Base-by-base conservation (phyloP, 2,329 filamentous ascomycete species). In the Pestalotiopsis sp. region DNA sequence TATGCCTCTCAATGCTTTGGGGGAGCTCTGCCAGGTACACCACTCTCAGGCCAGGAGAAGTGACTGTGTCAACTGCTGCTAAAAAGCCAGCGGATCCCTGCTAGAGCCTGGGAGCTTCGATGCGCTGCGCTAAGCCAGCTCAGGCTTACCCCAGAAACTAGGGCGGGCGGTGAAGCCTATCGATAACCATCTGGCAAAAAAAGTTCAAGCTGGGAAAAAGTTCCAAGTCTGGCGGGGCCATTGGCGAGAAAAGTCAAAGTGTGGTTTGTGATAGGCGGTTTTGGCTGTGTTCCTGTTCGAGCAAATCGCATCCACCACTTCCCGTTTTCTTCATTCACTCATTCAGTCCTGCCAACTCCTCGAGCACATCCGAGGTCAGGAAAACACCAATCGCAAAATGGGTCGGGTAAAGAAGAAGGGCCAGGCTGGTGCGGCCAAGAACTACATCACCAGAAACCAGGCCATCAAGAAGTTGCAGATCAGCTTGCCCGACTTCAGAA, bases 381-480 rank as follows among this genome's bases (percentile, higher is more conserved):
- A 25, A 17, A 13, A 41, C 25, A 14, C 52, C 41, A 49, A 52
- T 12, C 45, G 4, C 72, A 79, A 72, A 74, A 89, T 97, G 94
- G 89, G 84, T 68, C 91, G 90, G 77, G 91, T 95, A 76, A 97
- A 96, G 90, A 97, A 93, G 88, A 98, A 95, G 85, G 95, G 95
- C 79, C 90, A 93, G 80, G 87, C 95, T 80, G 96, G 96, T 81
- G 92, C 94, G 81, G 94, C 95, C 84, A 97, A 96, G 85, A 99
- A 99, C 88, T 99, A 95, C 86, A 94, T 99, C 76, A 99, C 96
- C 69, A 90, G 96, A 81, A 98, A 95, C 57, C 94, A 98, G 85
- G 96, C 96, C 60, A 94, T 99, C 76, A 94, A 95, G 82, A 99
- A 98, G 85, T 91, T 99, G 72, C 96, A 99, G 84, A 93, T 99